Evolutionary conservation across 495 filamentous ascomycete genomes (phyloP), one percentile per base, ranked within the genome.

Genomic region (Tetracladium marchalianum): DNA sequence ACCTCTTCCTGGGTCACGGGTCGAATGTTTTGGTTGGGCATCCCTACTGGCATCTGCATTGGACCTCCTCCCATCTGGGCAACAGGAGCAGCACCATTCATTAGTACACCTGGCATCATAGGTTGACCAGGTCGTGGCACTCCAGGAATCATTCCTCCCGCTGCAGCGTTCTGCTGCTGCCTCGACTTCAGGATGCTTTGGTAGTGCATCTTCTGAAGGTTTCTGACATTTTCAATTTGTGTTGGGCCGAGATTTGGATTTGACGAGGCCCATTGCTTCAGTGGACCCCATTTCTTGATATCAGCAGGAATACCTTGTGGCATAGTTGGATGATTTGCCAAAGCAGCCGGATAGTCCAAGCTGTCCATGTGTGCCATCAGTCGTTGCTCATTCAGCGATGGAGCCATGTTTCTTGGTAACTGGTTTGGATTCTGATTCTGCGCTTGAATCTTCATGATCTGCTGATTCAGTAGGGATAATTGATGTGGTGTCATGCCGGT

Each of bases 251-350:
- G 35, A 5, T 50, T 57, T 31, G 69, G 67, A 52, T 80, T 81
- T 38, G 67, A 56, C 1, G 50, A 41, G 1, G 76, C 64, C 69
- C 73, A 84, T 35, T 76, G 62, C 59, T 86, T 89, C 0, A 93
- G 64, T 41, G 84, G 76, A 22, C 70, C 72, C 86, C 86, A 93
- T 45, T 78, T 81, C 57, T 77, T 82, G 13, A 84, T 62, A 2
- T 80, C 62, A 12, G 71, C 72, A 2, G 84, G 81, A 0, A 81
- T 60, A 10, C 66, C 65, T 38, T 65, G 55, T 16, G 55, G 53
- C 27, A 64, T 52, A 17, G 60, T 65, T 1, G 13, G 9, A 34
- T 54, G 45, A 41, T 38, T 52, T 6, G 35, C 13, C 11, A 53
- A 34, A 8, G 9, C n/a, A 17, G 44, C 32, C 4, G 57, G 57